Evolutionary conservation across 2,329 filamentous ascomycete species (phyloP).

Genomic region (Sporothrix variecibatus): DNA sequence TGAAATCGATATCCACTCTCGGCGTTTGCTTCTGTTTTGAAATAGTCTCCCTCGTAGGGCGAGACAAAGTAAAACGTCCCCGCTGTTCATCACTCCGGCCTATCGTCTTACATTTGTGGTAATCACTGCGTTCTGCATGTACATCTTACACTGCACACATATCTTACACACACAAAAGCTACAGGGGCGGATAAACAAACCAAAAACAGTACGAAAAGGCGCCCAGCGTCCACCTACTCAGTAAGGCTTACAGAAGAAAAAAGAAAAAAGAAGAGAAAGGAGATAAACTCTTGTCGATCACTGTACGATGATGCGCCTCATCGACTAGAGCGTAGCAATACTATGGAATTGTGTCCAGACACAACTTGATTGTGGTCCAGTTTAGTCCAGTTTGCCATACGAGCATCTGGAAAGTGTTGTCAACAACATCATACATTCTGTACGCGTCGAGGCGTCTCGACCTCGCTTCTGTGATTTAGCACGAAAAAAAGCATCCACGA

Average conservation of each 20-base stretch:
- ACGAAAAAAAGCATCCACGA: neutral
- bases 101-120: no score
- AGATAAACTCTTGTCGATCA: neutral
- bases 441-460: neutral
- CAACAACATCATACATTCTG: neutral
- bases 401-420: neutral
- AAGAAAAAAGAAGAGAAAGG: neutral
- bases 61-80: no score
- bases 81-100: no score
- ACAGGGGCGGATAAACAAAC: neutral
- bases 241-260: neutral
- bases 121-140: no score
- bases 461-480: neutral
- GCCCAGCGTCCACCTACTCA: neutral
- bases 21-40: no score
- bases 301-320: neutral
- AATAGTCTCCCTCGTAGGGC: no score
- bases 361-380: neutral
- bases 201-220: constrained; percentile 1
- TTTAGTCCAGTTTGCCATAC: neutral
- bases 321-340: no score
- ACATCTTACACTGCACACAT: no score
- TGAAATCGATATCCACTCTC: no score
- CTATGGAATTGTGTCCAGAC: constrained; percentile 7
- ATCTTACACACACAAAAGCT: neutral